Evolutionary conservation across 1,284 basidiomycete species (phyloP).

Genomic region (Fomitopsis schrenkii): DNA sequence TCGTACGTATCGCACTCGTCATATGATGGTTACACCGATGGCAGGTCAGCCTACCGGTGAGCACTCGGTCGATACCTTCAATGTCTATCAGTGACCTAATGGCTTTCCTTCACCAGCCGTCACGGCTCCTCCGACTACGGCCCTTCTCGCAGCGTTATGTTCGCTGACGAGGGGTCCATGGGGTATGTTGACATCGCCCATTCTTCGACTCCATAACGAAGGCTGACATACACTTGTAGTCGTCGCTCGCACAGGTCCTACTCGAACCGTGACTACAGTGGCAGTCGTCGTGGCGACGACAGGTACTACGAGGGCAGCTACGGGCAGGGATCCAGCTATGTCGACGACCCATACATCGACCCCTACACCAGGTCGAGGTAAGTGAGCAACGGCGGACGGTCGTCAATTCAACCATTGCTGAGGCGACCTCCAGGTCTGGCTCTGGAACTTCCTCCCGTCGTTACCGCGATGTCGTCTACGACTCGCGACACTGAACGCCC

Average conservation of each 20-base stretch:
- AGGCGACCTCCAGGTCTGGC: background rate
- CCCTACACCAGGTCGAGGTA: background rate
- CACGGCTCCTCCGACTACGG: background rate
- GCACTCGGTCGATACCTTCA: background rate
- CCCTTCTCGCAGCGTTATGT: background rate
- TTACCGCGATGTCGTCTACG: background rate
- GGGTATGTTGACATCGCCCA: background rate
- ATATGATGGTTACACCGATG: conserved; percentile 4
- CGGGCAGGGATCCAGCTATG: background rate
- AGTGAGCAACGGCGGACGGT: background rate
- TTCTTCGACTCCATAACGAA: background rate
- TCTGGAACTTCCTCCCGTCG: background rate
- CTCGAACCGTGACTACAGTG: background rate
- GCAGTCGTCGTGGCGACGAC: background rate
- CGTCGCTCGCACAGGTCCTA: background rate
- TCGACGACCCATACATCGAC: background rate
- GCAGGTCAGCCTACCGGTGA: background rate
- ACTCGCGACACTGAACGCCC: background rate
- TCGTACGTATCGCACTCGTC: background rate
- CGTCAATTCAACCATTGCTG: background rate
- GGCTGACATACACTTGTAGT: background rate
- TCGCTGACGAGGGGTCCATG: background rate
- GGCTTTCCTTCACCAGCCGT: background rate
- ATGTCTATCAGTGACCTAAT: background rate
- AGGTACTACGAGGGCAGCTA: background rate